phyloP scores from a whole-genome alignment of 2,329 filamentous ascomycete species.

The Alternaria alternata region DNA sequence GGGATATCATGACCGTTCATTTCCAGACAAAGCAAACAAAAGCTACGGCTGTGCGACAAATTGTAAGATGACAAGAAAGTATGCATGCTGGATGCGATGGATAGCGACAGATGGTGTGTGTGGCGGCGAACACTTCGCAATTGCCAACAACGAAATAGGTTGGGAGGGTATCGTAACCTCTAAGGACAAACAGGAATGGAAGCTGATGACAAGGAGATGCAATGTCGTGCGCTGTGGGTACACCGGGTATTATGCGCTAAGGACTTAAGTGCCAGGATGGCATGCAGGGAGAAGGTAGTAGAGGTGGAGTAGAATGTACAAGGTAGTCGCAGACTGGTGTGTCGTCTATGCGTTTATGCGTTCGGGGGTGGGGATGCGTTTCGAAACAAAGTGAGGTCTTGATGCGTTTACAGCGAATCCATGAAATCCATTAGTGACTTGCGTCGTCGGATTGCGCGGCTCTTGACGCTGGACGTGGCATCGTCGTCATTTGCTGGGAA shows the following conservation, averaged over 20 bases:
- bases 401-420: conserved; percentile 24
- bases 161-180: conserved; percentile 22
- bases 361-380: conserved; percentile 8
- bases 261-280: neutral
- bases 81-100: conserved; percentile 26
- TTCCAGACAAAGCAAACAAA: conserved; percentile 3
- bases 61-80: neutral
- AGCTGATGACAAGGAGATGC: conserved; percentile 2
- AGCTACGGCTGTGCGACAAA: conserved; percentile 1
- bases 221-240: conserved; percentile 15
- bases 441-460: conserved; percentile 43
- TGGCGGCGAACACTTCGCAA: conserved; percentile 26
- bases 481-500: conserved; percentile 34
- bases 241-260: conserved; percentile 23
- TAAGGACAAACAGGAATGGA: neutral
- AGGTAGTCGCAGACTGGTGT: conserved; percentile 3
- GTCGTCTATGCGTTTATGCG: conserved; percentile 24
- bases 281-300: conserved; percentile 3
- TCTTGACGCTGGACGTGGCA: conserved; percentile 31
- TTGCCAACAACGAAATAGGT: conserved; percentile 4
- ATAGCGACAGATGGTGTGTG: conserved; percentile 22
- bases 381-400: conserved; percentile 27
- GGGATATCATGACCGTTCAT: conserved; percentile 7
- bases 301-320: conserved; percentile 7
- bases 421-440: conserved; percentile 50